Conservation (phyloP, 805 yeast genomes). For the Starmerella bacillaris region DNA sequence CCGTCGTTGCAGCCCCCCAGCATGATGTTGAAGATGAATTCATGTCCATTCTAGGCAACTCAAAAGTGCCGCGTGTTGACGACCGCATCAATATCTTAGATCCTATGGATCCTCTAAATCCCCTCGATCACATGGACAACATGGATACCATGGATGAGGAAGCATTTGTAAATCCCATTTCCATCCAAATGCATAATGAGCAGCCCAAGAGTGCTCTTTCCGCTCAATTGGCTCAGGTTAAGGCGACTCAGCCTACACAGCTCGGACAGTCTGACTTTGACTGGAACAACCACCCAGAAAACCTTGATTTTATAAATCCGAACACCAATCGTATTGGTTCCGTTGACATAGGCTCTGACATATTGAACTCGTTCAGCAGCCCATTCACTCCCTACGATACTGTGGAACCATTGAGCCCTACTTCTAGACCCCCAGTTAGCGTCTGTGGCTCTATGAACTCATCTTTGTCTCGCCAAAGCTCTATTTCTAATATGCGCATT, state of each 20-base stretch:
- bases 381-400: constrained; percentile 1
- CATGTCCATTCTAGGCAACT: constrained; percentile 3
- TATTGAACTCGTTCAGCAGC: neutral
- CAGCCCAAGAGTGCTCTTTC: constrained; percentile 12
- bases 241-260: too few species aligned
- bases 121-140: neutral
- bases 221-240: constrained; percentile 13
- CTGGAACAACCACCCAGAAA: too few species aligned
- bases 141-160: neutral
- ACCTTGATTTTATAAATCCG: too few species aligned
- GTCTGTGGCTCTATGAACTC: constrained; percentile 2
- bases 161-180: neutral
- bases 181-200: neutral
- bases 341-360: neutral
- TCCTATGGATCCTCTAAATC: too few species aligned
- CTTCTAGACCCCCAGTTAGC: constrained; percentile 10
- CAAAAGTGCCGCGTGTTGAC: neutral
- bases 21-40: constrained; percentile 3
- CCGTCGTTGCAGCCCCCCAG: neutral
- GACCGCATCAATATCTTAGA: neutral
- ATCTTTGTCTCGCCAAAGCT: constrained; percentile 9
- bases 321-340: too few species aligned
- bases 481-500: constrained; percentile 1
- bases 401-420: constrained; percentile 11
- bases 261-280: too few species aligned